Percentiles rank a stretch among this genome's conserved stretches.
These are phyloP conservation scores for Melampsora americana DNA, from an alignment of 1,284 basidiomycete species.

Conservation along the genomic window DNA sequence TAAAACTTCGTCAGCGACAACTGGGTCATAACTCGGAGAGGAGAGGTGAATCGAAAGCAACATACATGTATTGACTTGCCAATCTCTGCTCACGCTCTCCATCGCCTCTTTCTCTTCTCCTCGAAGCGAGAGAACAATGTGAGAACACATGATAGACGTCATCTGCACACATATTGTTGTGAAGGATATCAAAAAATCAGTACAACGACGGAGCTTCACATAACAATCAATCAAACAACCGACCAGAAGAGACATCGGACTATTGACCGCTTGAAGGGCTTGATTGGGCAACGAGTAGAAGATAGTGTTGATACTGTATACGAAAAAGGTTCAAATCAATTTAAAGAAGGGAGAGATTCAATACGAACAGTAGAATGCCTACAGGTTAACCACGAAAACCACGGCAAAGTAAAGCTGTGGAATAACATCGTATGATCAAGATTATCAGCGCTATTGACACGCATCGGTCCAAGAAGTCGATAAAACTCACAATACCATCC, in stretches of 20 bases:
- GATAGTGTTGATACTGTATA: constrained; percentile 37
- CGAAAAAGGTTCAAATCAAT: background rate
- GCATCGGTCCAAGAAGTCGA: background rate
- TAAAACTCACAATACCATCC: constrained; percentile 40
- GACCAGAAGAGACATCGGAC: constrained; percentile 43
- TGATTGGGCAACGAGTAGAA: constrained; percentile 41
- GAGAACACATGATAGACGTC: constrained; percentile 44
- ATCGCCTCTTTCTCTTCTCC: constrained; percentile 39
- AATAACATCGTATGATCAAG: too few species aligned
- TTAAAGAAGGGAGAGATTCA: background rate
- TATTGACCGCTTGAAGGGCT: constrained; percentile 43
- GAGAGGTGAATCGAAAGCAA: background rate
- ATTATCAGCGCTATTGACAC: too few species aligned
- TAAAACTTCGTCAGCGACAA: background rate
- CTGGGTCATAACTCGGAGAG: background rate
- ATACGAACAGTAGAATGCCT: background rate
- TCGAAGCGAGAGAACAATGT: constrained; percentile 37
- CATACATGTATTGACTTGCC: constrained; percentile 43
- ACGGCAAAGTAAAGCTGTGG: constrained; percentile 40
- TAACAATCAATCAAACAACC: background rate
- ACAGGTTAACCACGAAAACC: constrained; percentile 40
- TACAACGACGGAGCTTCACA: background rate
- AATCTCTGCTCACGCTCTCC: constrained; percentile 40
- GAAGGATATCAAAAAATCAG: background rate
- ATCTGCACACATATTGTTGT: constrained; percentile 7